Evolutionary conservation across 2,329 filamentous ascomycete genomes (phyloP).

Genomic region (Coleophoma crateriformis): DNA sequence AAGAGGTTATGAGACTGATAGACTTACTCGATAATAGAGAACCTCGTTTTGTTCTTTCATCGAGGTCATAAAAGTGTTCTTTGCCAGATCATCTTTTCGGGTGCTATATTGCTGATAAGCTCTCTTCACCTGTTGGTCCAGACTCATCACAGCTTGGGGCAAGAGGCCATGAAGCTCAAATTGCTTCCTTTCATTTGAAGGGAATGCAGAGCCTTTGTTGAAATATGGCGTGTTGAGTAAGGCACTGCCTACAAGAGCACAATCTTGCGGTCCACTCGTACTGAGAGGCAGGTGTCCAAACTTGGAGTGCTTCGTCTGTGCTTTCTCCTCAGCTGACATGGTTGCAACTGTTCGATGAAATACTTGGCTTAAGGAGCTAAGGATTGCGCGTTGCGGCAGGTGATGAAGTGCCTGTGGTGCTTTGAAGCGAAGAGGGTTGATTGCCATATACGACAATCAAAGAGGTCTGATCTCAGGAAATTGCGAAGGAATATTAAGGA

Average conservation of each 20-base stretch:
- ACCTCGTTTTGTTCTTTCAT: slow-evolving; percentile 84
- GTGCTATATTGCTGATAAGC: slow-evolving; percentile 76
- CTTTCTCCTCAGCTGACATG: slow-evolving; percentile 5
- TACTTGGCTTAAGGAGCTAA: neutral
- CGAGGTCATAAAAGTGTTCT: slow-evolving; percentile 84
- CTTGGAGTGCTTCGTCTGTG: slow-evolving; percentile 25
- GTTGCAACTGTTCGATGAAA: neutral
- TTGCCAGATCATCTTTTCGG: slow-evolving; percentile 60
- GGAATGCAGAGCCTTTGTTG: slow-evolving; percentile 82
- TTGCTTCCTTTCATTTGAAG: slow-evolving; percentile 56
- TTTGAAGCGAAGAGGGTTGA: too few species aligned
- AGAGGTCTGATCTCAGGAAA: too few species aligned
- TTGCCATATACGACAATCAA: too few species aligned
- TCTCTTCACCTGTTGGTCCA: slow-evolving; percentile 70
- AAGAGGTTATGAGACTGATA: too few species aligned
- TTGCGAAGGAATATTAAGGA: too few species aligned
- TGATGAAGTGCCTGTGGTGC: neutral
- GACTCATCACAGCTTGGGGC: slow-evolving; percentile 64
- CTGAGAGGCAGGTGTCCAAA: slow-evolving; percentile 41
- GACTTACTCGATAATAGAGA: slow-evolving; percentile 64
- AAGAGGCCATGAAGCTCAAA: slow-evolving; percentile 72
- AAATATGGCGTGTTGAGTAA: slow-evolving; percentile 62
- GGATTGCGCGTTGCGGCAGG: neutral
- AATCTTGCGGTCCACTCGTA: slow-evolving; percentile 42
- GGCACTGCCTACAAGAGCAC: slow-evolving; percentile 42